Conservation (phyloP, 768 basidiomycete species). For the Auricularia sp. region DNA sequence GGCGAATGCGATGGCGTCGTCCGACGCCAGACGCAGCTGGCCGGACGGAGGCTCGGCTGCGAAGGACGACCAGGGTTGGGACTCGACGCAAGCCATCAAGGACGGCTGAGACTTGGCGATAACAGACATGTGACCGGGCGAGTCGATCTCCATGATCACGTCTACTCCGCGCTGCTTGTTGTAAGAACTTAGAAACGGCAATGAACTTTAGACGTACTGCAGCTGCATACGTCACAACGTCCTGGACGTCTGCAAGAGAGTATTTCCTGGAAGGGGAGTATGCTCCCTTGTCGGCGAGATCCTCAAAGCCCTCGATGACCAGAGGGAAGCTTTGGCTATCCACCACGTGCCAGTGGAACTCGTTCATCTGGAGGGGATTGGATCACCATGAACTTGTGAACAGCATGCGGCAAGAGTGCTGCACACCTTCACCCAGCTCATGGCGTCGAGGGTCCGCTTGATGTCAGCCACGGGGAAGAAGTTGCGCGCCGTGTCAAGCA, state of each 20-base stretch:
- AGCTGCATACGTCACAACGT: slow-evolving; percentile 58
- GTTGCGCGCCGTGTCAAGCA: slow-evolving; percentile 75
- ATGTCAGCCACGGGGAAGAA: slow-evolving; percentile 59
- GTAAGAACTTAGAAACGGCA: not conserved
- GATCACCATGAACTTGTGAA: slow-evolving; percentile 4
- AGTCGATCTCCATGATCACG: slow-evolving; percentile 70
- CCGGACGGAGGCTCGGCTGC: slow-evolving; percentile 69
- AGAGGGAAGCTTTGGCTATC: slow-evolving; percentile 80
- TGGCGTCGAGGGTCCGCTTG: slow-evolving; percentile 59
- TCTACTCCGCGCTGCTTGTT: slow-evolving; percentile 61
- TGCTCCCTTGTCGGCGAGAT: slow-evolving; percentile 44
- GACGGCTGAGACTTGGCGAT: slow-evolving; percentile 62
- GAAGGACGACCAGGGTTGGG: slow-evolving; percentile 32
- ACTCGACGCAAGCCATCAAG: slow-evolving; percentile 51
- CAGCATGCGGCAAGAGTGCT: slow-evolving; percentile 6
- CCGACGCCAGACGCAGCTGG: slow-evolving; percentile 63
- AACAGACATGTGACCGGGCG: slow-evolving; percentile 68
- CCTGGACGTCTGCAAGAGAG: slow-evolving; percentile 40
- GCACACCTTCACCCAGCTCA: slow-evolving; percentile 60
- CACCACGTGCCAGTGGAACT: slow-evolving; percentile 77
- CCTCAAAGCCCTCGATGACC: slow-evolving; percentile 48
- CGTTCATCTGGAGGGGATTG: slow-evolving; percentile 41
- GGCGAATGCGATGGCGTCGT: slow-evolving; percentile 51
- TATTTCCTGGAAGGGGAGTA: slow-evolving; percentile 52
- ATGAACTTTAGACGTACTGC: slow-evolving; percentile 35